phyloP scores from a whole-genome alignment of 2,329 filamentous ascomycete genomes.

The Mycogone perniciosa region DNA sequence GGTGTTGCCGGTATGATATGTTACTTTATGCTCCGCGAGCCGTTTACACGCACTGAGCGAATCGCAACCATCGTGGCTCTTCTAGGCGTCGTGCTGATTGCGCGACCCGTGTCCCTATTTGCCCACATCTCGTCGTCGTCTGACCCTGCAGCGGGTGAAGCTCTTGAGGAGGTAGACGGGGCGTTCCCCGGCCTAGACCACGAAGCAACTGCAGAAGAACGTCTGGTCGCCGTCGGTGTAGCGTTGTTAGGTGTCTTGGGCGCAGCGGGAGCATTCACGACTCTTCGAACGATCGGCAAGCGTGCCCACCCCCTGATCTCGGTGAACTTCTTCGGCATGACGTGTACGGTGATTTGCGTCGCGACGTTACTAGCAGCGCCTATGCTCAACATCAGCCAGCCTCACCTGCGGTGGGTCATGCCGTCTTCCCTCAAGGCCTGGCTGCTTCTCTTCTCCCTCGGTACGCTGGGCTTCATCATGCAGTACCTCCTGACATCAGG shows the following conservation, averaged over 20 bases:
- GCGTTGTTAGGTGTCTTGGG: slow-evolving; percentile 74
- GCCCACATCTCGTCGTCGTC: slow-evolving; percentile 12
- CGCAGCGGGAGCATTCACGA: slow-evolving; percentile 65
- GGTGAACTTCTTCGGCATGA: slow-evolving; percentile 75
- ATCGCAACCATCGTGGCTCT: slow-evolving; percentile 70
- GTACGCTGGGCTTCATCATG: slow-evolving; percentile 70
- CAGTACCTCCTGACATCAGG: slow-evolving; percentile 81
- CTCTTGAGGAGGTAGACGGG: not conserved
- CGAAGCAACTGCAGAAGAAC: slow-evolving; percentile 52
- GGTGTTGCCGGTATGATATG: slow-evolving; percentile 75
- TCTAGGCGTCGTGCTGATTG: slow-evolving; percentile 75
- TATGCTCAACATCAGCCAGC: slow-evolving; percentile 38
- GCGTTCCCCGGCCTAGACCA: slow-evolving; percentile 28
- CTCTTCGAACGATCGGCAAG: slow-evolving; percentile 72
- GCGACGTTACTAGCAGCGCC: slow-evolving; percentile 51
- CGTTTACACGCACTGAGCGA: slow-evolving; percentile 71
- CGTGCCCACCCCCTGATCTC: slow-evolving; percentile 76
- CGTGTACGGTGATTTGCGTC: slow-evolving; percentile 62
- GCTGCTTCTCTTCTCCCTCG: slow-evolving; percentile 61
- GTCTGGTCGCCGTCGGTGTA: slow-evolving; percentile 62
- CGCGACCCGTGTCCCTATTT: slow-evolving; percentile 59
- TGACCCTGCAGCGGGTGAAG: slow-evolving; percentile 16
- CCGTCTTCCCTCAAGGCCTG: slow-evolving; percentile 48
- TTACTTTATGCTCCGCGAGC: slow-evolving; percentile 66
- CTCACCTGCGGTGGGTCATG: slow-evolving; percentile 38